These are phyloP conservation scores for Phaeolepiota aurea DNA, from an alignment of 768 basidiomycete genomes.

Conservation along the genomic window DNA sequence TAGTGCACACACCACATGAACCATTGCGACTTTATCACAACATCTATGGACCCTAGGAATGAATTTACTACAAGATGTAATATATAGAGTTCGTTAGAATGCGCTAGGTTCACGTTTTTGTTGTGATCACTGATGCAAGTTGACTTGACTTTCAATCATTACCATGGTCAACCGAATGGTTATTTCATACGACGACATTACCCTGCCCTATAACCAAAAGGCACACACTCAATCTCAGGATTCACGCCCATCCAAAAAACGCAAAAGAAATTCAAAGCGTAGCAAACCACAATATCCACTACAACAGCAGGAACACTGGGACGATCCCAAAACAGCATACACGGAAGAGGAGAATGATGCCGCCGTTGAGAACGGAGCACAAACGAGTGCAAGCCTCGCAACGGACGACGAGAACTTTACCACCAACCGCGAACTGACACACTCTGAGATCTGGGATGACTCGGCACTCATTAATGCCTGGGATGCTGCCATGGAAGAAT, in stretches of 20 bases:
- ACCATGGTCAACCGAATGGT: constrained; percentile 35
- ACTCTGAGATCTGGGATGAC: constrained; percentile 83
- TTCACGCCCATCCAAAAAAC: constrained; percentile 44
- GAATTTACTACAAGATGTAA: too few relatives aligned
- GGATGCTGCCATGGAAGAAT: constrained; percentile 80
- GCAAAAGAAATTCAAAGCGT: constrained; percentile 34
- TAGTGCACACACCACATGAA: too few relatives aligned
- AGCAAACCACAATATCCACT: constrained; percentile 14
- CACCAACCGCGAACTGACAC: constrained; percentile 48
- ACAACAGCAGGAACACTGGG: constrained; percentile 28
- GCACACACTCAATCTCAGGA: constrained; percentile 3
- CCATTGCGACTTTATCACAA: too few relatives aligned
- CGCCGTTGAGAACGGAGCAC: background rate
- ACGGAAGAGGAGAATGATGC: background rate
- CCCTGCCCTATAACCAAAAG: constrained; percentile 27
- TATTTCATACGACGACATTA: constrained; percentile 60
- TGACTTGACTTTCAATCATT: too few relatives aligned
- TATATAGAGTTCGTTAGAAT: too few relatives aligned
- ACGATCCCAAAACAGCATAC: constrained; percentile 36
- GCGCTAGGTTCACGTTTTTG: too few relatives aligned
- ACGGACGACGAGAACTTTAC: background rate
- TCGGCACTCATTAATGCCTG: constrained; percentile 76
- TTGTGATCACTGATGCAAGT: too few relatives aligned
- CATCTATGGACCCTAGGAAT: too few relatives aligned
- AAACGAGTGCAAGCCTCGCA: background rate